Evolutionary conservation across 257 asterid genomes (phyloP), one percentile per base, ranked within the genome.

Genomic region (Linaria vulgaris): DNA sequence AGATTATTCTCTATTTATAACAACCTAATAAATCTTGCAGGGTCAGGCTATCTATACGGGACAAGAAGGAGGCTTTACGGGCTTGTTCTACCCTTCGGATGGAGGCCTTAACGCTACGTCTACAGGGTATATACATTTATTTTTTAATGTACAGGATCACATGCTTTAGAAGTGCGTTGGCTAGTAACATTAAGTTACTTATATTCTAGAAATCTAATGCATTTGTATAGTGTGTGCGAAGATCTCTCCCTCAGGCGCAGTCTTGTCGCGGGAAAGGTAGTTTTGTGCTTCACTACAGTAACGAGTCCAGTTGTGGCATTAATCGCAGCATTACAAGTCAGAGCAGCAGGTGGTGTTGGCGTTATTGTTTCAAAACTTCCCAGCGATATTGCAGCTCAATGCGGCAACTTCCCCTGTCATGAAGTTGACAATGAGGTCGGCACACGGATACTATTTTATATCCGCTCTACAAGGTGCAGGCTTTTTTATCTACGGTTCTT

Each of bases 381-480:
- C 7, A 56, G 45, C 63, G 64, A 56, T 3, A 17, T 45, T 7
- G 15, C 76, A 7, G 73, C 55, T n/a, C 62, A 48, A 54, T 77
- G 82, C 43, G 58, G 61, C 34, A 61, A 30, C 58, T 58, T 77
- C 56, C 74, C 82, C 19, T 77, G 82, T 3, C 78, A 73, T 1
- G 78, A 77, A 67, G 78, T 72, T 17, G 82, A 72, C 63, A 69
- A 72, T 23, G 74, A 75, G 64, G 30, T 51, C 2, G 84, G 84
- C 62, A 72, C 76, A 1, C 76, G 72, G 31, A 79, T 79, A 60
- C 72, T 79, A 0, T 37, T 27, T 58, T 79, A 79, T 56, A 59
- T 73, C 61, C 79, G 81, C 45, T 69, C 81, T 59, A 72, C 70
- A 41, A 66, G 75, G 84, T 75, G 23, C 24, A 14, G 45, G 16